These are phyloP conservation scores for Rhizoctonia solani DNA, from an alignment of 1,284 basidiomycete genomes.

Conservation along the genomic window DNA sequence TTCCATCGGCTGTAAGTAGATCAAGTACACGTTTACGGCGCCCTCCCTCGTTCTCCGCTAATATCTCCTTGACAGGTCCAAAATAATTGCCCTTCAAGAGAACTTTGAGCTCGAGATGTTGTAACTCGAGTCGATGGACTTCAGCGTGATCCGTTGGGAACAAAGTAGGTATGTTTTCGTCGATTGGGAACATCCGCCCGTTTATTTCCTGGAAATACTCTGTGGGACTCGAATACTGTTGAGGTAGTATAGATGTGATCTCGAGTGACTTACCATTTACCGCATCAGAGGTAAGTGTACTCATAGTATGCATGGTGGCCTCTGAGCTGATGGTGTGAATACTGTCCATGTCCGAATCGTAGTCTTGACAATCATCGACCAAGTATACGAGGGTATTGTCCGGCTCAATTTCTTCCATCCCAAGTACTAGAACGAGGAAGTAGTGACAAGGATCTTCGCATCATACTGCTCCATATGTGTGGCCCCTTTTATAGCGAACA, in stretches of 20 bases:
- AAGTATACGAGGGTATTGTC: neutral
- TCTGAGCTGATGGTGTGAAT: constrained; percentile 5
- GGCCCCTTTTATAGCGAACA: neutral
- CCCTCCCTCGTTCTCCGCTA: constrained; percentile 1
- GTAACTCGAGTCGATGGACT: constrained; percentile 6
- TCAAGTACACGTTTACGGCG: constrained; percentile 20
- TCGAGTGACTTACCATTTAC: neutral
- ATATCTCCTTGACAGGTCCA: constrained; percentile 7
- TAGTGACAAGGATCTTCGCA: neutral
- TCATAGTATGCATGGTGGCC: constrained; percentile 19
- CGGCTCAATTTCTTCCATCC: neutral
- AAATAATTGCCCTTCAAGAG: constrained; percentile 23
- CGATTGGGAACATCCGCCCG: constrained; percentile 24
- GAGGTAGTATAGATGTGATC: neutral
- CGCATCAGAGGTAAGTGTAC: constrained; percentile 5
- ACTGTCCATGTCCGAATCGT: constrained; percentile 20
- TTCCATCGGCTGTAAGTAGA: constrained; percentile 24
- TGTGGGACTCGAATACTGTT: neutral
- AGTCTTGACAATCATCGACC: constrained; percentile 23
- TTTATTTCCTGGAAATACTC: constrained; percentile 29
- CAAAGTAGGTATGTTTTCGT: constrained; percentile 16
- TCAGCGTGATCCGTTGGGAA: constrained; percentile 19
- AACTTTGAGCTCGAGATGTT: neutral
- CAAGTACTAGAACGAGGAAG: neutral
- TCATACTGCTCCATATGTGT: neutral